These are phyloP conservation scores for Vitis hybrid DNA, from an alignment of 177 flowering plant species.

Conservation along the genomic window DNA sequence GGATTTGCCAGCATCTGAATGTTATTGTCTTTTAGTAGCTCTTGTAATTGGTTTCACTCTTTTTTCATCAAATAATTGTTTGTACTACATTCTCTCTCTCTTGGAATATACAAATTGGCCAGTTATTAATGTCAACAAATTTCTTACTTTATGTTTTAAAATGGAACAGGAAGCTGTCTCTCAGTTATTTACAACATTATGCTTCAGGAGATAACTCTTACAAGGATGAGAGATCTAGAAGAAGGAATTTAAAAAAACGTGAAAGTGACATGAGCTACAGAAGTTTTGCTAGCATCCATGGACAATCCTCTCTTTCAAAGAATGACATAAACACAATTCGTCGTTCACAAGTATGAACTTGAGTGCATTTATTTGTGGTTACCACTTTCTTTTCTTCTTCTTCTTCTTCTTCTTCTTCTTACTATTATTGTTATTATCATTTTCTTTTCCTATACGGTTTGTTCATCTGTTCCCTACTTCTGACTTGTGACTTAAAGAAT, in stretches of 20 bases:
- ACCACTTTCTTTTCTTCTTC: not conserved
- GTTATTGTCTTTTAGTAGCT: too few relatives aligned
- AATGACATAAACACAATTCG: slow-evolving; percentile 68
- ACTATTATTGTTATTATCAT: not conserved
- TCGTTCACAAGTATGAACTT: slow-evolving; percentile 71
- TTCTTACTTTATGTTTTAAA: slow-evolving; percentile 9
- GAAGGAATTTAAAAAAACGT: slow-evolving; percentile 58
- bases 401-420: not conserved
- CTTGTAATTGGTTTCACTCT: not conserved
- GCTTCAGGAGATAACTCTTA: slow-evolving; percentile 39
- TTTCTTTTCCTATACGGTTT: not conserved
- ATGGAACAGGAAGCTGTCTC: slow-evolving; percentile 76
- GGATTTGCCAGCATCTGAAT: too few relatives aligned
- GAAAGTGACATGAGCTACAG: slow-evolving; percentile 30
- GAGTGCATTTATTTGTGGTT: not conserved
- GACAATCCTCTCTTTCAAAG: slow-evolving; percentile 56
- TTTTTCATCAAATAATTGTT: not conserved
- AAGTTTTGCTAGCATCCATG: slow-evolving; percentile 24
- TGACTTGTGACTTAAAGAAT: too few relatives aligned
- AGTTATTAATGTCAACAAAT: slow-evolving; percentile 1
- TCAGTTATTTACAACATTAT: slow-evolving; percentile 61
- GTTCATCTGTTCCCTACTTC: too few relatives aligned
- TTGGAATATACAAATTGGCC: too few relatives aligned
- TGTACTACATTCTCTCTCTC: not conserved
- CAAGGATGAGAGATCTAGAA: slow-evolving; percentile 62